phyloP scores from a whole-genome alignment of 345 rosid species.

The Linum usitatissimum region DNA sequence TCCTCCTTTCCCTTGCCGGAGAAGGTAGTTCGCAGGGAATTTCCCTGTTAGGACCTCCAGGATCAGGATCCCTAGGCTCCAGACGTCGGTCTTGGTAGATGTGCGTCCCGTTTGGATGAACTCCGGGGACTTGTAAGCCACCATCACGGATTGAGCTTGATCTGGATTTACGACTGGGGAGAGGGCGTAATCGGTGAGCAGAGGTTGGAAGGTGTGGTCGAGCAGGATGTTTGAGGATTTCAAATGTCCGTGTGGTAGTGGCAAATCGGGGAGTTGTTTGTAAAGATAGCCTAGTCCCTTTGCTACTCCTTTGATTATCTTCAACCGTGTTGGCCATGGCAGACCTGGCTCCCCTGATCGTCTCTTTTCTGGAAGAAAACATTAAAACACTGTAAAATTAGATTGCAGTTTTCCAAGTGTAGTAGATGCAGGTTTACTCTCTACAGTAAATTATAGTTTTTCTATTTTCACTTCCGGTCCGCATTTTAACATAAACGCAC shows the following conservation, averaged over 20 bases:
- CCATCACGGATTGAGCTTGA: slow-evolving; percentile 61
- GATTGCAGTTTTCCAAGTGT: not conserved
- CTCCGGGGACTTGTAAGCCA: slow-evolving; percentile 76
- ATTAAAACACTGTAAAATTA: not conserved
- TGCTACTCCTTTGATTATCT: slow-evolving; percentile 72
- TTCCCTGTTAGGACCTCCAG: slow-evolving; percentile 71
- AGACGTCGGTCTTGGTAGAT: slow-evolving; percentile 58
- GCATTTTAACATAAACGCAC: no score
- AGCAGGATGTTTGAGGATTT: slow-evolving; percentile 81
- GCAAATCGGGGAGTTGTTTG: slow-evolving; percentile 33
- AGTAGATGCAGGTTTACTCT: no score
- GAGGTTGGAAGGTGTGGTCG: slow-evolving; percentile 38
- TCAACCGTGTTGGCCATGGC: slow-evolving; percentile 63
- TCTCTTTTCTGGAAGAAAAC: slow-evolving; percentile 32
- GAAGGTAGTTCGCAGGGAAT: slow-evolving; percentile 63
- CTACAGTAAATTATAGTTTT: no score
- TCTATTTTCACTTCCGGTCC: no score
- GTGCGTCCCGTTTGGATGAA: slow-evolving; percentile 35
- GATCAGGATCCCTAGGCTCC: slow-evolving; percentile 88
- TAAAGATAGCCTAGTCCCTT: slow-evolving; percentile 57
- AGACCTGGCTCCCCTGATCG: slow-evolving; percentile 38
- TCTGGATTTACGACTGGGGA: slow-evolving; percentile 45
- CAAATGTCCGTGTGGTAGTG: slow-evolving; percentile 74
- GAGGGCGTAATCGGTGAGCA: slow-evolving; percentile 53
- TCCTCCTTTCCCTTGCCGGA: slow-evolving; percentile 40